Base-by-base conservation (phyloP, 768 basidiomycete species). In the Gelatoporia subvermispora region DNA sequence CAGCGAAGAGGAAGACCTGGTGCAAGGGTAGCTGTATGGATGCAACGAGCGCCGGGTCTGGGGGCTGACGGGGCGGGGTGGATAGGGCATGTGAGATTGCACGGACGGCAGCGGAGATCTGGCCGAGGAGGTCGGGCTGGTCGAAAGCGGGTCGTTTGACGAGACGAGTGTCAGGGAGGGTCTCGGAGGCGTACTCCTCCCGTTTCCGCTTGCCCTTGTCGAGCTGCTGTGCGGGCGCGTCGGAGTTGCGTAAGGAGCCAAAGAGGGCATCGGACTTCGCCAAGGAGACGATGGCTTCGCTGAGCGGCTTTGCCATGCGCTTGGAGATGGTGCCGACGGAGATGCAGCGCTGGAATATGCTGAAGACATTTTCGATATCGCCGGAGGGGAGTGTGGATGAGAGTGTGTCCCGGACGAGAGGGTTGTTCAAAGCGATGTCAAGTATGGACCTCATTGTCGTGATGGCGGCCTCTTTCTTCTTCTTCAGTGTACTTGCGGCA, bases 131-230 rank as follows among this genome's bases (percentile, higher is more conserved):
- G 51, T 64, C 57, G n/a, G 54, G 56, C 46, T 59, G 54, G 50
- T 54, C 51, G 23, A 55, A 48, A 20, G 62, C 54, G 4, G 53
- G 7, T 42, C 61, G 45, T 60, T 83, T 84, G 18, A 44, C 55
- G 44, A 61, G 59, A 42, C 54, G 41, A 17, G 48, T 21, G 45
- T 45, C 52, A 41, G 44, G 47, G 31, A 38, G 50, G 37, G 53
- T 25, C 16, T 50, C 59, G 16, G 63, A 63, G 31, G 78, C 78
- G 20, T 63, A 67, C 49, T 78, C 75, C 48, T 82, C 82, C 3
- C 86, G 77, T 63, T 85, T 88, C 36, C 88, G 79, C 62, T 90
- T 89, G n/a, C 84, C 82, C 54, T 76, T 80, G 60, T 84, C 79
- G 1, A 83, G 75, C 51, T 84, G 77, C 4, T 79, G 71, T 0